Evolutionary conservation across 2,329 filamentous ascomycete genomes (phyloP).

Genomic region (Aspergillus flavus): DNA sequence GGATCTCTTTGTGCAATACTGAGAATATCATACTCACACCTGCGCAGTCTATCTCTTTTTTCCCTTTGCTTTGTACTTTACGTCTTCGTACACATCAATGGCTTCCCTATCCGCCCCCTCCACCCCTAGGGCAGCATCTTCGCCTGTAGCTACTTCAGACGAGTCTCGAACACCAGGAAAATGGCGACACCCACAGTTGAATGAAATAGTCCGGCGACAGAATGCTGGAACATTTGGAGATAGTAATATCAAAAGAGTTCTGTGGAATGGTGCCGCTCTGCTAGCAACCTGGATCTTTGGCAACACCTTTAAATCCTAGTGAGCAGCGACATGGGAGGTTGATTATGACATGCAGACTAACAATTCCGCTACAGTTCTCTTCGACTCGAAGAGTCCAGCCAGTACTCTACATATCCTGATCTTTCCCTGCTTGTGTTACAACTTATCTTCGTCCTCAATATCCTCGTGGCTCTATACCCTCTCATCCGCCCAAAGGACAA

Average conservation of each 20-base stretch:
- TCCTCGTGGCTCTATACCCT: slow-evolving; percentile 70
- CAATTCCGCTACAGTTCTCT: slow-evolving; percentile 33
- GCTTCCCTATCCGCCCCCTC: slow-evolving; percentile 42
- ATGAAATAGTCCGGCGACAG: slow-evolving; percentile 82
- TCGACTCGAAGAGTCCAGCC: slow-evolving; percentile 37
- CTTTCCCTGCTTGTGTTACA: slow-evolving; percentile 59
- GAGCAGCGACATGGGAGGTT: slow-evolving; percentile 18
- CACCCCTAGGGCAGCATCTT: slow-evolving; percentile 41
- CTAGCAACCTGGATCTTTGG: slow-evolving; percentile 51
- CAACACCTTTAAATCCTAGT: slow-evolving; percentile 42
- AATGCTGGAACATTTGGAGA: slow-evolving; percentile 78
- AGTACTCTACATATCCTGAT: slow-evolving; percentile 46
- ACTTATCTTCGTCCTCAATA: slow-evolving; percentile 69
- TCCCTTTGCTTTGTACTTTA: neutral
- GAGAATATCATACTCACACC: slow-evolving; percentile 4
- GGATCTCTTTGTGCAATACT: slow-evolving; percentile 1
- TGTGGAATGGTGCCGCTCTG: slow-evolving; percentile 66
- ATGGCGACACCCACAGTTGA: slow-evolving; percentile 87
- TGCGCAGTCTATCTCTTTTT: neutral
- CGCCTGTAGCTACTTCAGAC: slow-evolving; percentile 29
- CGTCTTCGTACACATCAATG: slow-evolving; percentile 30
- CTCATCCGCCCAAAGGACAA: slow-evolving; percentile 73
- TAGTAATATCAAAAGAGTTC: slow-evolving; percentile 70
- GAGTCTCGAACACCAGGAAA: slow-evolving; percentile 62
- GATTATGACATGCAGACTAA: slow-evolving; percentile 14